Percentiles rank a stretch among this genome's conserved stretches.
Conservation (phyloP, 208 protist species). For the Crithidia sp. region DNA sequence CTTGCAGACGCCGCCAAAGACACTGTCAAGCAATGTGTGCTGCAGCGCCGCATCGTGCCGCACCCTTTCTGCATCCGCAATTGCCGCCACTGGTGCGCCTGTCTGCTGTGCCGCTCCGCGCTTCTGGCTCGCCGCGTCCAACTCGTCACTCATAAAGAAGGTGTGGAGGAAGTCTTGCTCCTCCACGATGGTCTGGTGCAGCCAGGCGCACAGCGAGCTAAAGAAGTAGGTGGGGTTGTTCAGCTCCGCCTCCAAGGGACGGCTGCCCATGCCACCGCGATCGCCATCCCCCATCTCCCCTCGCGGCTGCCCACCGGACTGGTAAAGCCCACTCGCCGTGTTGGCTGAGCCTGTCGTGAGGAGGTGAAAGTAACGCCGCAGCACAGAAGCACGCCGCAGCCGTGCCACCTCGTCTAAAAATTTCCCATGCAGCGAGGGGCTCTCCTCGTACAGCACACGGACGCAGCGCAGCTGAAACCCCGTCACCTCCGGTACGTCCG, state of each 20-base stretch:
- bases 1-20: slow-evolving; percentile 78
- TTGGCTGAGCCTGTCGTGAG: slow-evolving; percentile 77
- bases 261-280: slow-evolving; percentile 31
- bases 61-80: neutral
- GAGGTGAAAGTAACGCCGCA: slow-evolving; percentile 87
- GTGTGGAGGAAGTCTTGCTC: slow-evolving; percentile 75
- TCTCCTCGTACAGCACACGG: slow-evolving; percentile 65
- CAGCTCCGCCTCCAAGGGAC: slow-evolving; percentile 84
- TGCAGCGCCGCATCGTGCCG: slow-evolving; percentile 24
- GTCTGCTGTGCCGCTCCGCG: neutral
- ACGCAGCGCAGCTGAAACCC: slow-evolving; percentile 75
- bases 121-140: neutral
- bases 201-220: slow-evolving; percentile 82
- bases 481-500: slow-evolving; percentile 75
- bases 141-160: slow-evolving; percentile 45
- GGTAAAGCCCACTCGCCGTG: slow-evolving; percentile 55
- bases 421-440: slow-evolving; percentile 52
- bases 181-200: slow-evolving; percentile 84
- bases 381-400: slow-evolving; percentile 67
- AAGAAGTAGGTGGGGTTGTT: slow-evolving; percentile 86
- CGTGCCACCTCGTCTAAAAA: slow-evolving; percentile 79
- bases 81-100: neutral
- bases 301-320: slow-evolving; percentile 28
- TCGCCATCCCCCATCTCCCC: neutral
- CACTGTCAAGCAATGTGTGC: slow-evolving; percentile 43